phyloP scores from a whole-genome alignment of 805 yeast genomes.

The Teunomyces funiuensis region DNA sequence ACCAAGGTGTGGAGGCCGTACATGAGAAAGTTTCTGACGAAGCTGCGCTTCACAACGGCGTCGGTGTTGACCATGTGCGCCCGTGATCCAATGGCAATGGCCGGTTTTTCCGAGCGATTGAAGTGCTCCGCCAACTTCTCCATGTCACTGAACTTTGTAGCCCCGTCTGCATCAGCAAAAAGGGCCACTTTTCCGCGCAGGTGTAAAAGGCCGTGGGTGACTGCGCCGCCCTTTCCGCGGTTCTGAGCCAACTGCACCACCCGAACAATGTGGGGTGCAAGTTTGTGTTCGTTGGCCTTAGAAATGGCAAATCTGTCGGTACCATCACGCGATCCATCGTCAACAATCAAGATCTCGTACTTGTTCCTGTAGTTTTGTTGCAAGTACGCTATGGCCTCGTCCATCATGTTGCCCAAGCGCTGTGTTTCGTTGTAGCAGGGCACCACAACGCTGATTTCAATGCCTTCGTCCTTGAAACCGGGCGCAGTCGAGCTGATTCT shows the following conservation, averaged over 20 bases:
- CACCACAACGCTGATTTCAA: constrained; percentile 73
- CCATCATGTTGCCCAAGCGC: constrained; percentile 69
- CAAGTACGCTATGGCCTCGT: constrained; percentile 63
- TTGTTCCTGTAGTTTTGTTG: constrained; percentile 28
- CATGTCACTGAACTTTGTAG: constrained; percentile 76
- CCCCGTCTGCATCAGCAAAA: constrained; percentile 98
- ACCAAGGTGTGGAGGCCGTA: constrained; percentile 86
- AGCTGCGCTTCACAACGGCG: constrained; percentile 92
- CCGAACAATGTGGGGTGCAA: constrained; percentile 60
- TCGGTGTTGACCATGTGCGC: constrained; percentile 97
- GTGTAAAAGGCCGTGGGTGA: constrained; percentile 83
- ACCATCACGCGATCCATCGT: constrained; percentile 87
- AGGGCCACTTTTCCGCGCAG: constrained; percentile 70
- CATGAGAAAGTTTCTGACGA: constrained; percentile 88
- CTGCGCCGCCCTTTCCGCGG: constrained; percentile 94
- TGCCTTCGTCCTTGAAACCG: constrained; percentile 26
- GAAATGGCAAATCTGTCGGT: constrained; percentile 71
- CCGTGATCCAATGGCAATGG: constrained; percentile 84
- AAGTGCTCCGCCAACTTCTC: constrained; percentile 48
- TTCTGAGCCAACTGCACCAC: constrained; percentile 70
- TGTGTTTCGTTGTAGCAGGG: constrained; percentile 92
- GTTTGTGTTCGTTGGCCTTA: constrained; percentile 50
- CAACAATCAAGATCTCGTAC: constrained; percentile 83
- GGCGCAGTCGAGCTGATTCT: constrained; percentile 24
- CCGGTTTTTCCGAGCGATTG: constrained; percentile 39